phyloP scores from a whole-genome alignment of 2,329 filamentous ascomycete species.

The Blastomyces gilchristii region DNA sequence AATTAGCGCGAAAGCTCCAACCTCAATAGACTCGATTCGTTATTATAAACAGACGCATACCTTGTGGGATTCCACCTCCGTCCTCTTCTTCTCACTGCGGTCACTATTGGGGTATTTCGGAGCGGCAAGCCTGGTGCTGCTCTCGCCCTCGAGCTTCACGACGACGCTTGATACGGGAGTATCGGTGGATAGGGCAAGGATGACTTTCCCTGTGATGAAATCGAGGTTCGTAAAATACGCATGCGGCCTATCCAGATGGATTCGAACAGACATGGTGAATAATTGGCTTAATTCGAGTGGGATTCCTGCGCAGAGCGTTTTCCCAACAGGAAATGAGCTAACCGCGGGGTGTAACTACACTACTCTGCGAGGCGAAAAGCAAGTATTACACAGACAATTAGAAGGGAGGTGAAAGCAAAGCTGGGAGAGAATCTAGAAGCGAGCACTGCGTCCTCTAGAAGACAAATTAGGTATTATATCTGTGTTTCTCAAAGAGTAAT shows the following conservation, averaged over 20 bases:
- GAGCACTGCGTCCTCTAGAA: neutral
- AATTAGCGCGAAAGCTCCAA: neutral
- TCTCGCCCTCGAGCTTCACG: slow-evolving; percentile 43
- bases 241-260: slow-evolving; percentile 36
- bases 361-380: neutral
- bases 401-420: neutral
- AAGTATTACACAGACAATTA: neutral
- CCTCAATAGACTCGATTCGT: neutral
- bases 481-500: neutral
- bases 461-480: neutral
- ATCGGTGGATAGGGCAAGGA: slow-evolving; percentile 34
- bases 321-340: neutral
- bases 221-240: slow-evolving; percentile 42
- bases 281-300: neutral
- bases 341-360: neutral
- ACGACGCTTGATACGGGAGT: slow-evolving; percentile 37
- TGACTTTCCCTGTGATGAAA: slow-evolving; percentile 36
- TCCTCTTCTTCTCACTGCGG: slow-evolving; percentile 37
- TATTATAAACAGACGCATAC: slow-evolving; percentile 22
- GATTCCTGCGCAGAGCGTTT: neutral
- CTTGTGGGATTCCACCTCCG: slow-evolving; percentile 42
- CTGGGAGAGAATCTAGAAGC: neutral
- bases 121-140: slow-evolving; percentile 35
- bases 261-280: slow-evolving; percentile 35
- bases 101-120: slow-evolving; percentile 33